Base-by-base conservation (phyloP, 768 basidiomycete species). In the Coprinopsis marcescibilis region DNA sequence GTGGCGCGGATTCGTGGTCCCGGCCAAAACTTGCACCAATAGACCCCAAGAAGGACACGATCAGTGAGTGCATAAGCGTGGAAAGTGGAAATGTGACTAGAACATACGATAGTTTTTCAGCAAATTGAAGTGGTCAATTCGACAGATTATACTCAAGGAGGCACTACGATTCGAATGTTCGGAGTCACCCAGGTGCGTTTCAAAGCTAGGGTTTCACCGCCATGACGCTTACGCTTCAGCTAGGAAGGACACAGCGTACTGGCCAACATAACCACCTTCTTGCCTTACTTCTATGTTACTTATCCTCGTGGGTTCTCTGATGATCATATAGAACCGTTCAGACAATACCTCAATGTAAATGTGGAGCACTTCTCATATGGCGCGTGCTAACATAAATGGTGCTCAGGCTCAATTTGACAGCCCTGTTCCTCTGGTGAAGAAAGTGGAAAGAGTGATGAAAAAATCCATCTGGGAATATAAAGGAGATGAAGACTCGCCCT, bases 211-310 rank as follows among this genome's bases (percentile, higher is more conserved):
- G 24, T 11, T 25, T 19, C 3, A 25, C 2, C 4, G 20, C 8
- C 23, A 30, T 29, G 19, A 43, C 38, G 25, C 35, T 35, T 45
- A 46, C 36, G 43, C 11, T 26, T 47, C 33, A 35, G 24, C 43
- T 13, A 94, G 88, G 73, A 69, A 1, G 95, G 95, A 0, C 78
- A 98, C 60, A 97, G 94, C 47, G 88, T 98, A 1, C 74, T 97
- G 13, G 85, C 83, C 2, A 79, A 85, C 51, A 75, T 99, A 41
- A 82, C 75, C 2, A 81, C 81, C 26, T 97, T 96, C 60, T 64
- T 81, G 40, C 95, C 96, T 0, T 98, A 99, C 64, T 96, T 99
- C 65, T 99, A 92, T 57, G 67, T 98, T 33, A 74, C 89, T 2
- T 78, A 84, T 24, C 96, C 96, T 25, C 78, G 85, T 14, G 93